Base-by-base conservation (phyloP, 805 yeast genomes). In the Komagataella kurtzmanii region DNA sequence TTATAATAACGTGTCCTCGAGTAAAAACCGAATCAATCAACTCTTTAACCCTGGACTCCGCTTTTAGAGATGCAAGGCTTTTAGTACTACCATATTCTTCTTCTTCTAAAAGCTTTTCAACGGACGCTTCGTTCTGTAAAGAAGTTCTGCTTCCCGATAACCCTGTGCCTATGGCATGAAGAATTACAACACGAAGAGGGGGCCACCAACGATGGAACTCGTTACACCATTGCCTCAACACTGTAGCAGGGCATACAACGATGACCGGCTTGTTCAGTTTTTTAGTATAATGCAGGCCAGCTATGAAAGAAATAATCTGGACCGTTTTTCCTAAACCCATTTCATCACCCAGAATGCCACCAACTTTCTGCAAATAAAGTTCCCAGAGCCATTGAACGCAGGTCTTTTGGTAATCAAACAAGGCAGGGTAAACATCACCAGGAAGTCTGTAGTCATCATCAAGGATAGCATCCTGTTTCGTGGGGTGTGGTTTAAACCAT, bases 141-240 rank as follows among this genome's bases (percentile, higher is more conserved):
- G 63, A 51, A 17, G 60, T 62, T 2, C 58, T 63, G 48, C 60
- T 60, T 10, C 55, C 51, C 1, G 65, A 59, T 90, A 91, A 83
- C 0, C 96, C 98, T 0, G 88, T 71, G 0, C 99, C 99, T 49
- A 89, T 93, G 1, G 97, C 83, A 64, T 93, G 99, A 36, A 93
- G 67, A 49, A 93, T 88, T 3, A 87, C 80, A 3, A 89, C 80
- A 54, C 99, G 67, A 24, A 93, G 72, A 0, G 97, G 88, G 2
- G 98, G 97, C 98, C 98, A 93, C 99, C 99, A 93, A 49, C 83
- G 77, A 59, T 91, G 98, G 49, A 93, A 79, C 65, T 93, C 99
- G 55, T 83, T 84, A n/a, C 88, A 91, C 99, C 99, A 93, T 61
- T 93, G 99, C 54, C 81, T 85, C 74, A 93, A 70, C 0, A 93